These are phyloP conservation scores for Scedosporium boydii DNA, from an alignment of 2,329 filamentous ascomycete genomes.

Conservation along the genomic window DNA sequence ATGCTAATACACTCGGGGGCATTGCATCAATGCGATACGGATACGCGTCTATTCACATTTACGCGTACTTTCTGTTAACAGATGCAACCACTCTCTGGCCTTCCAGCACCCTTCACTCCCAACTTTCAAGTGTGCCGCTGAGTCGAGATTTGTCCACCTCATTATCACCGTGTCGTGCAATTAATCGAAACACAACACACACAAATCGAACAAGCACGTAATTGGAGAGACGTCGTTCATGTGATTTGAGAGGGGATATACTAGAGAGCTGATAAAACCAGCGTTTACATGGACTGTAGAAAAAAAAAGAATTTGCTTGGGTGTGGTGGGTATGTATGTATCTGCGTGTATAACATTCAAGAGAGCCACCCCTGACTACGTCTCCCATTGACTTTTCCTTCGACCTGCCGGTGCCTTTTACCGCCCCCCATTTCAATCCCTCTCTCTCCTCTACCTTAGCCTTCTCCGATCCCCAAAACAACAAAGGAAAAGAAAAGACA, in stretches of 20 bases:
- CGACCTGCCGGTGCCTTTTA: background rate
- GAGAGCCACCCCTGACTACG: background rate
- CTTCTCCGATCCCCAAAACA: background rate
- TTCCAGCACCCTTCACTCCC: background rate
- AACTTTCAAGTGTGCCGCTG: background rate
- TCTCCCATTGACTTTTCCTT: background rate
- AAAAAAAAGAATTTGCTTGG: background rate
- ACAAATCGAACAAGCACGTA: no score
- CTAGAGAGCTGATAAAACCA: no score
- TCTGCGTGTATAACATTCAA: background rate
- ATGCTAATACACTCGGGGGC: no score
- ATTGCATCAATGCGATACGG: no score
- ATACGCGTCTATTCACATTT: no score
- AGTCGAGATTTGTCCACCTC: no score
- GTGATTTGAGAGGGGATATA: no score
- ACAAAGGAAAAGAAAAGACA: background rate
- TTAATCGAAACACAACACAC: no score
- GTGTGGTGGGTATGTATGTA: conserved; percentile 1
- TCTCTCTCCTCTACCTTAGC: background rate
- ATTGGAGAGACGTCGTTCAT: no score
- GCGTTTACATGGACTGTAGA: background rate
- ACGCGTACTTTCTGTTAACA: no score
- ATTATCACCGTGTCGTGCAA: no score
- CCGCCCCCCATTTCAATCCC: background rate
- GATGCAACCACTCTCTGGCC: background rate